Evolutionary conservation across 139 green algal species (phyloP), one percentile per base, ranked within the genome.

Genomic region (Coccomyxa sp.): DNA sequence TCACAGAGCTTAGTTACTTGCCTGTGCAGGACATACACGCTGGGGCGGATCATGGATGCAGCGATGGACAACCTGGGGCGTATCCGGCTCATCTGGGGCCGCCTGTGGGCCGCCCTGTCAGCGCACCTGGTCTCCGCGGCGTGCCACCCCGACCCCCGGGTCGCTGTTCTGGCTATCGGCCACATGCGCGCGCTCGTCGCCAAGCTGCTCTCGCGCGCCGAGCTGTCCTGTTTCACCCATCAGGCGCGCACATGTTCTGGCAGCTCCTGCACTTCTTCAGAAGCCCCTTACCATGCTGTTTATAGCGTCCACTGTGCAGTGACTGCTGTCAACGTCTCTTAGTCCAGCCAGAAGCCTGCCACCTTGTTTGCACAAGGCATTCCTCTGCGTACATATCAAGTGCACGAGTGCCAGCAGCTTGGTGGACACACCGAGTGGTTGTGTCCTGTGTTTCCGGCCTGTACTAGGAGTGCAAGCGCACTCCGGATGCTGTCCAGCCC

Each of bases 11-110:
- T 9, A 4, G 63, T 9, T 71, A 9, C 63, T 4, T 25, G 21
- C 63, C 18, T 71, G 63, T 71, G 45, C 84, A 87, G 94, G 59
- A 78, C 95, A 63, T 95, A 91, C 88, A 90, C 79, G 38, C 83
- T 97, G 66, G 86, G 91, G 77, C 92, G 93, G 84, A 91, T 97
- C 21, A 91, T 96, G 66, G 92, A 96, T 76, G 92, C 91, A 74
- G 90, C 93, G 0, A 90, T 94, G 80, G 90, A 92, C 82, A 98
- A 98, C 89, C 87, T 96, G 88, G 87, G 76, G 66, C 91, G 96
- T 82, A 96, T 98, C 74, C 88, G 96, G 25, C 90, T 98, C 16
- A 91, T 98, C 66, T 98, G 96, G 94, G 87, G 77, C 57, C 92
- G 93, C 68, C 89, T 98, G 67, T 98, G 96, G 96, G 82, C 91